phyloP scores from a whole-genome alignment of 164 flowering plant species.

The Nymphaea thermarum region DNA sequence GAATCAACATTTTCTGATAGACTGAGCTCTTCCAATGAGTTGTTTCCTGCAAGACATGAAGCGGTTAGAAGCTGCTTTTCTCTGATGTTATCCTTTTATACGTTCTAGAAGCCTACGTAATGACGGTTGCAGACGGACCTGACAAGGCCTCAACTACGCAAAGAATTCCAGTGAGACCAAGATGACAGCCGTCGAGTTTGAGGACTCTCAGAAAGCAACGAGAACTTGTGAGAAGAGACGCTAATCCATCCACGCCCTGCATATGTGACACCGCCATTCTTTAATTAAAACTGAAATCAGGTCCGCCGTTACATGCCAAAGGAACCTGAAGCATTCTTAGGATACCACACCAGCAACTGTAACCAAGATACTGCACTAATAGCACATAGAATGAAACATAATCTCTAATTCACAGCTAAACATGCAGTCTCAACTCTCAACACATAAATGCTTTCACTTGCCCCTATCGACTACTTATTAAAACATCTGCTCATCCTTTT shows the following conservation, averaged over 20 bases:
- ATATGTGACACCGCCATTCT: neutral
- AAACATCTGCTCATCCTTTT: too few species aligned
- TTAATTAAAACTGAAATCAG: too few species aligned
- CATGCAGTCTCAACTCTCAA: too few species aligned
- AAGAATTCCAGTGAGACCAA: conserved; percentile 52
- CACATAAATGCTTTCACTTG: too few species aligned
- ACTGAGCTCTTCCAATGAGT: conserved; percentile 63
- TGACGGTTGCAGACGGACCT: conserved; percentile 21
- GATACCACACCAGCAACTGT: too few species aligned
- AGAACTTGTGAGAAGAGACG: conserved; percentile 41
- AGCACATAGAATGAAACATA: too few species aligned
- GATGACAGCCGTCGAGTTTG: conserved; percentile 52
- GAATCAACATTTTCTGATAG: conserved; percentile 48
- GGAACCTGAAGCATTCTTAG: too few species aligned
- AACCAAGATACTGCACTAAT: too few species aligned
- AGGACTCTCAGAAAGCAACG: conserved; percentile 49
- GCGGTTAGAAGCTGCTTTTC: neutral
- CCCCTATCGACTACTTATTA: too few species aligned
- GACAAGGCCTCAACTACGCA: conserved; percentile 48
- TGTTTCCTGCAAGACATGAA: conserved; percentile 31
- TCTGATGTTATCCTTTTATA: neutral
- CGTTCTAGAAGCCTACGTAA: too few species aligned
- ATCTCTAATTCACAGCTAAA: too few species aligned
- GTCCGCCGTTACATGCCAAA: too few species aligned
- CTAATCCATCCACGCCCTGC: conserved; percentile 57